Evolutionary conservation across 1,284 basidiomycete genomes (phyloP).

Genomic region (Meripilus lineatus): DNA sequence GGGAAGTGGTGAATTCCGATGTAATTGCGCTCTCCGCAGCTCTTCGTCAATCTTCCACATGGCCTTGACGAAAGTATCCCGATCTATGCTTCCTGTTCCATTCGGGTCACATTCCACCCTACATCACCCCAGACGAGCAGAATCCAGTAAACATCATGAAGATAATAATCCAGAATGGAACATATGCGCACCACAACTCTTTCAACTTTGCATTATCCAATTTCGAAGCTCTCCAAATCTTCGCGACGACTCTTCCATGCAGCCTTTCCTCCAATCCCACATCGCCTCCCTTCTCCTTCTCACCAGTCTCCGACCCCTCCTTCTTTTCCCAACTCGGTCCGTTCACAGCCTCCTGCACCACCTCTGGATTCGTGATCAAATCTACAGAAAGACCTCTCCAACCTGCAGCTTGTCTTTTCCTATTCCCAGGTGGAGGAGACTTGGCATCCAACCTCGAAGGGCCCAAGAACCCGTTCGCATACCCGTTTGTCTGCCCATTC

Average conservation of each 20-base stretch:
- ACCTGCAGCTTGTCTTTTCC: slow-evolving; percentile 54
- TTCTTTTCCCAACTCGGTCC: slow-evolving; percentile 2
- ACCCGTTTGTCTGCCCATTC: too few species aligned
- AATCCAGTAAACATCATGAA: neutral
- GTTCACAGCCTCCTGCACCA: too few species aligned
- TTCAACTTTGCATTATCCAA: slow-evolving; percentile 48
- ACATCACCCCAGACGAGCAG: neutral
- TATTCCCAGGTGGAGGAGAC: slow-evolving; percentile 37
- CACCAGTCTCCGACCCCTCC: slow-evolving; percentile 19
- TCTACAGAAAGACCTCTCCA: slow-evolving; percentile 78
- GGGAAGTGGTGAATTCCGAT: too few species aligned
- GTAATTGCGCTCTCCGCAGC: slow-evolving; percentile 59
- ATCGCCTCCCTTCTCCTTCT: slow-evolving; percentile 30
- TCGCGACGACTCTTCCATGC: slow-evolving; percentile 49
- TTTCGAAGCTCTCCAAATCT: slow-evolving; percentile 61
- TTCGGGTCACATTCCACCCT: slow-evolving; percentile 68
- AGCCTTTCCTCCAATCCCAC: slow-evolving; percentile 43
- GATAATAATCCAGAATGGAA: slow-evolving; percentile 11
- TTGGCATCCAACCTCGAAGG: too few species aligned
- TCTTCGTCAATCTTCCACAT: slow-evolving; percentile 87
- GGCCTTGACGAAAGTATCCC: slow-evolving; percentile 64
- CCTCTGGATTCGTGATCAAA: slow-evolving; percentile 49
- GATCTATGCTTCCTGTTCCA: slow-evolving; percentile 50
- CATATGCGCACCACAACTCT: slow-evolving; percentile 57
- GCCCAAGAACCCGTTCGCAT: slow-evolving; percentile 17